Evolutionary conservation across 768 basidiomycete species (phyloP).

Genomic region (Rhodotorula babjevae): DNA sequence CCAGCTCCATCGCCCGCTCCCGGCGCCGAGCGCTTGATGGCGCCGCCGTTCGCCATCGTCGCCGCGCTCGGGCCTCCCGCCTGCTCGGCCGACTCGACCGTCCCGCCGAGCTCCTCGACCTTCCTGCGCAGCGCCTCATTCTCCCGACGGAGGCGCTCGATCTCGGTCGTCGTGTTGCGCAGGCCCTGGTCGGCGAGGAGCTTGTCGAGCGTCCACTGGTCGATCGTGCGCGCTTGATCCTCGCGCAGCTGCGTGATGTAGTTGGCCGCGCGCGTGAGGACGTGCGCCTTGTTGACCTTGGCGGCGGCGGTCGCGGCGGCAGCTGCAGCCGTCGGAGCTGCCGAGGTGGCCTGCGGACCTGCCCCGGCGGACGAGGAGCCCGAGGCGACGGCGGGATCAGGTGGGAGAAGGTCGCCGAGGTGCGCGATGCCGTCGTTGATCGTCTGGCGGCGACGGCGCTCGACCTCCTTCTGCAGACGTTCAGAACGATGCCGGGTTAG

Average conservation of each 20-base stretch:
- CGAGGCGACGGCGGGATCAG: background rate
- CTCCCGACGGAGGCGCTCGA: background rate
- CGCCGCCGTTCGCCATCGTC: background rate
- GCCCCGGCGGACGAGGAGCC: background rate
- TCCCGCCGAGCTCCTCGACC: background rate
- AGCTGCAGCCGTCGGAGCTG: background rate
- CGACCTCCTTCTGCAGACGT: slow-evolving; percentile 82
- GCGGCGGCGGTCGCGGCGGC: background rate
- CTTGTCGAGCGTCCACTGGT: slow-evolving; percentile 91
- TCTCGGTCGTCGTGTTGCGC: background rate
- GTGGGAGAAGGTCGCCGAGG: slow-evolving; percentile 77
- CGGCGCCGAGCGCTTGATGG: background rate
- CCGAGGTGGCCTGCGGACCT: background rate
- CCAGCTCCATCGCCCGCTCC: no score
- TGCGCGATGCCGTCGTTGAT: slow-evolving; percentile 96
- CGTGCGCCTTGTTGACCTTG: slow-evolving; percentile 63
- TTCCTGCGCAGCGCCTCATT: background rate
- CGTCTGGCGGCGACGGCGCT: slow-evolving; percentile 85
- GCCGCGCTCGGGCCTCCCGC: no score
- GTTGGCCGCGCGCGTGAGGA: slow-evolving; percentile 78
- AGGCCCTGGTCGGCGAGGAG: slow-evolving; percentile 71
- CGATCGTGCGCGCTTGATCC: slow-evolving; percentile 82
- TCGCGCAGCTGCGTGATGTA: slow-evolving; percentile 89
- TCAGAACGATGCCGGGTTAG: background rate
- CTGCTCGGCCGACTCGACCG: background rate